phyloP scores from a whole-genome alignment of 768 basidiomycete genomes.

The Naganishia friedmannii region DNA sequence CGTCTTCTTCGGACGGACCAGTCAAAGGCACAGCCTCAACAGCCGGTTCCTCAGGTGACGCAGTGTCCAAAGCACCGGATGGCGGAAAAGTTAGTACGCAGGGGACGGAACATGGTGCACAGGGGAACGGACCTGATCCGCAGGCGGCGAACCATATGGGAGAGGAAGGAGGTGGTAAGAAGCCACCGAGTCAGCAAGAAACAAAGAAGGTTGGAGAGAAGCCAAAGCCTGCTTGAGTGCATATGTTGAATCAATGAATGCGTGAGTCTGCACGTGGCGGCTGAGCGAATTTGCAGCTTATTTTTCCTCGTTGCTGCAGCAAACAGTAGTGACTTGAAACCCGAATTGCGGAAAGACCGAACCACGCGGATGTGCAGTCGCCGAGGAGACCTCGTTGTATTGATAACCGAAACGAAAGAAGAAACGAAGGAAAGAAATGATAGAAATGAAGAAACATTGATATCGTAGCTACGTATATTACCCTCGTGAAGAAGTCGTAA shows the following conservation, averaged over 20 bases:
- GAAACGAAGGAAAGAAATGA: background rate
- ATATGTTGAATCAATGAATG: background rate
- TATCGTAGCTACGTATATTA: background rate
- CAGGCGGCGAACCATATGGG: conserved; percentile 15
- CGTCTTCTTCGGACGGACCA: background rate
- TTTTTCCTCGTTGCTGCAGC: background rate
- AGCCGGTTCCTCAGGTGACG: conserved; percentile 16
- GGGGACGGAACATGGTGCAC: conserved; percentile 19
- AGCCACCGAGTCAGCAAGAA: conserved; percentile 19
- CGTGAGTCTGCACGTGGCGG: background rate
- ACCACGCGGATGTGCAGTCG: background rate
- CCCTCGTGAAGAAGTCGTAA: background rate
- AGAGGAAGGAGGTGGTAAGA: background rate
- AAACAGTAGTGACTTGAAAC: background rate
- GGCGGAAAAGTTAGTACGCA: background rate
- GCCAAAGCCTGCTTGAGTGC: conserved; percentile 7
- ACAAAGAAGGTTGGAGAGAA: conserved; percentile 21
- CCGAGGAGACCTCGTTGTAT: background rate
- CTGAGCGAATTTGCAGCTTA: background rate
- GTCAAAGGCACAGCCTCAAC: conserved; percentile 1
- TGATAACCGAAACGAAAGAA: background rate
- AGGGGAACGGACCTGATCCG: conserved; percentile 20
- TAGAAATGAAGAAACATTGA: background rate
- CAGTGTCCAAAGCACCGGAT: conserved; percentile 5
- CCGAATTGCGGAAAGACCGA: background rate